Percentiles rank a stretch among this genome's conserved stretches.
These are phyloP conservation scores for Atkinsonella hypoxylon DNA, from an alignment of 2,329 filamentous ascomycete species.

Conservation along the genomic window DNA sequence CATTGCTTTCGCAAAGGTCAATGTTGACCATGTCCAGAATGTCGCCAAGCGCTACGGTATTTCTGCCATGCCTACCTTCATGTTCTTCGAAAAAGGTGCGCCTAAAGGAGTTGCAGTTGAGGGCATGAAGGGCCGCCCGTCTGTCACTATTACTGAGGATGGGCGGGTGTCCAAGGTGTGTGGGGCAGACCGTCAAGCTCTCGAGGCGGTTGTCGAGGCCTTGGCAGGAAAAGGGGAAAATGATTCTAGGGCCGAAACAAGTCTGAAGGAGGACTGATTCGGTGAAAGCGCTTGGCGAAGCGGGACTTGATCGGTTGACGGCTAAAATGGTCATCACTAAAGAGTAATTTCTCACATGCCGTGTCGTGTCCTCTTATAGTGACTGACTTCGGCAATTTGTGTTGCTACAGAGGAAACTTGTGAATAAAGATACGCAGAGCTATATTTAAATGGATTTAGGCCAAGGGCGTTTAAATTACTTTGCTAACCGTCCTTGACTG, in stretches of 20 bases:
- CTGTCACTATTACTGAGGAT: constrained; percentile 14
- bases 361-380: too few relatives aligned
- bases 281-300: neutral
- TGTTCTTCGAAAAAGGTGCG: constrained; percentile 71
- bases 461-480: too few relatives aligned
- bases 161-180: constrained; percentile 18
- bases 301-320: neutral
- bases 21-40: constrained; percentile 14
- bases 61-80: constrained; percentile 88
- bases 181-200: constrained; percentile 17
- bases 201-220: constrained; percentile 16
- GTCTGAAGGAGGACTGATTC: neutral
- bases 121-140: constrained; percentile 11
- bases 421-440: too few relatives aligned
- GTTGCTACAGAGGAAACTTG: too few relatives aligned
- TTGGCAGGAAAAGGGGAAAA: constrained; percentile 10
- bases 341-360: too few relatives aligned
- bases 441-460: too few relatives aligned
- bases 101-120: constrained; percentile 19
- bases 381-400: too few relatives aligned
- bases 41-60: constrained; percentile 58
- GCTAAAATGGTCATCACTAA: neutral
- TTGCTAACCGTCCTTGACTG: too few relatives aligned
- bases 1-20: constrained; percentile 10
- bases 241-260: neutral